Percentiles rank a stretch among this genome's conserved stretches.
Evolutionary conservation across 495 filamentous ascomycete species (phyloP).

Genomic region (Lepidopterella palustris): DNA sequence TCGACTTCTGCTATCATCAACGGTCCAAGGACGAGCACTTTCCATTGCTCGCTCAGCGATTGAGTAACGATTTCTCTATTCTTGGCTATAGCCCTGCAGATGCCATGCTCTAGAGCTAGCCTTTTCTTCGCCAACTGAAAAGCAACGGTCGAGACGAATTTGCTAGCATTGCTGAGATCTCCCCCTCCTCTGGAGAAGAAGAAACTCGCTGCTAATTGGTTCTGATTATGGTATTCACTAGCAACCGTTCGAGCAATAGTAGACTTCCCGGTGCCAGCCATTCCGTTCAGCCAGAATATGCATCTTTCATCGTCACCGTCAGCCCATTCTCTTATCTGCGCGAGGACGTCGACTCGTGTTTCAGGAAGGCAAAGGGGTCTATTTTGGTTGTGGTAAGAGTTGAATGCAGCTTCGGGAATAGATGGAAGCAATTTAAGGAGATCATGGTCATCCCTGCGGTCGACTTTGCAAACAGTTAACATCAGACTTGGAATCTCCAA

Average conservation of each 20-base stretch:
- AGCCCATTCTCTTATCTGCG: background rate
- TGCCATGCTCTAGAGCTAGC: background rate
- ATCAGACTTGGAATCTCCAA: background rate
- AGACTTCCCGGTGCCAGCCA: conserved; percentile 6
- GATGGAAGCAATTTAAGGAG: background rate
- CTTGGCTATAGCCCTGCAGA: conserved; percentile 2
- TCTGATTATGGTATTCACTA: conserved; percentile 1
- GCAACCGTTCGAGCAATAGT: background rate
- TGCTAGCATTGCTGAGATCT: conserved; percentile 12
- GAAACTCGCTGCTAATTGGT: conserved; percentile 23
- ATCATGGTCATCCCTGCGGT: background rate
- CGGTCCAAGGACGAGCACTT: conserved; percentile 3
- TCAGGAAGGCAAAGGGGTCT: background rate
- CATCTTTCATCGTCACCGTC: background rate
- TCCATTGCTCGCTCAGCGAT: background rate
- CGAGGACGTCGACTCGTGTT: background rate
- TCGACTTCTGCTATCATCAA: background rate
- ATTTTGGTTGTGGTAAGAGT: background rate
- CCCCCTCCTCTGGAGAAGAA: conserved; percentile 25
- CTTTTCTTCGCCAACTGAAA: conserved; percentile 2
- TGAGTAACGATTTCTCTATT: conserved; percentile 7
- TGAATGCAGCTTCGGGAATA: background rate
- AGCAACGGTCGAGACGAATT: conserved; percentile 25
- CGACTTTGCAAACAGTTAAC: background rate
- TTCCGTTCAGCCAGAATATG: conserved; percentile 3